A percentile compares a stretch with the other conserved stretches of the same genome.
phyloP scores from a whole-genome alignment of 768 basidiomycete species.

The Suillus bovinus region DNA sequence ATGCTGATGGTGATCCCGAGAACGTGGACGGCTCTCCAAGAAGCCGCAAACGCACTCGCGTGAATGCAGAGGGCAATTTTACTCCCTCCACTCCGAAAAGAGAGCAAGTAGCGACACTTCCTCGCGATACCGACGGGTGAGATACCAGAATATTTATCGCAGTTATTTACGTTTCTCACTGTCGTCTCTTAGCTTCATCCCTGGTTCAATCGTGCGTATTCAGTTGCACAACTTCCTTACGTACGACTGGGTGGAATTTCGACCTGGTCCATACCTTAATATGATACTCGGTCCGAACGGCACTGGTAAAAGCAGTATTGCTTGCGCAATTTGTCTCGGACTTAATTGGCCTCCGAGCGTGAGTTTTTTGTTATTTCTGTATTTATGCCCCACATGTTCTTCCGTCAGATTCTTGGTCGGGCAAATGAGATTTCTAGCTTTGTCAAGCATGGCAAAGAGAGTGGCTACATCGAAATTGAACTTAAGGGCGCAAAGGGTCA shows the following conservation, averaged over 20 bases:
- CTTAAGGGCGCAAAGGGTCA: slow-evolving; percentile 71
- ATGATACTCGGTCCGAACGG: slow-evolving; percentile 98
- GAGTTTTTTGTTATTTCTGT: slow-evolving; percentile 21
- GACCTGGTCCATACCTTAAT: slow-evolving; percentile 88
- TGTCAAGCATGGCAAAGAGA: slow-evolving; percentile 75
- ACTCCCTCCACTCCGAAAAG: slow-evolving; percentile 38
- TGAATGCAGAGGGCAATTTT: slow-evolving; percentile 64
- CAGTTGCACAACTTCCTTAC: slow-evolving; percentile 90
- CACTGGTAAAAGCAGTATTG: slow-evolving; percentile 93
- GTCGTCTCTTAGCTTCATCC: slow-evolving; percentile 60
- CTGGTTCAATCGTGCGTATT: slow-evolving; percentile 91
- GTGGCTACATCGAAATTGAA: slow-evolving; percentile 88
- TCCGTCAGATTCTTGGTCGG: slow-evolving; percentile 75
- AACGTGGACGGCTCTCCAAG: slow-evolving; percentile 52
- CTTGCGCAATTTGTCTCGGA: slow-evolving; percentile 91
- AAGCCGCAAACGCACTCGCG: slow-evolving; percentile 64
- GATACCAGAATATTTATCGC: slow-evolving; percentile 12
- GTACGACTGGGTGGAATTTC: slow-evolving; percentile 90
- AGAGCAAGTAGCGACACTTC: slow-evolving; percentile 55
- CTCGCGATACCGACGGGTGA: slow-evolving; percentile 73
- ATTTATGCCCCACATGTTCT: slow-evolving; percentile 26
- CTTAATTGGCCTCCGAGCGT: slow-evolving; percentile 62
- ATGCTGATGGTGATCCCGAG: slow-evolving; percentile 28
- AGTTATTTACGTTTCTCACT: slow-evolving; percentile 10
- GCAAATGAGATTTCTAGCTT: slow-evolving; percentile 75